phyloP scores from a whole-genome alignment of 2,329 filamentous ascomycete species.

The Calonectria pseudoreteaudii region DNA sequence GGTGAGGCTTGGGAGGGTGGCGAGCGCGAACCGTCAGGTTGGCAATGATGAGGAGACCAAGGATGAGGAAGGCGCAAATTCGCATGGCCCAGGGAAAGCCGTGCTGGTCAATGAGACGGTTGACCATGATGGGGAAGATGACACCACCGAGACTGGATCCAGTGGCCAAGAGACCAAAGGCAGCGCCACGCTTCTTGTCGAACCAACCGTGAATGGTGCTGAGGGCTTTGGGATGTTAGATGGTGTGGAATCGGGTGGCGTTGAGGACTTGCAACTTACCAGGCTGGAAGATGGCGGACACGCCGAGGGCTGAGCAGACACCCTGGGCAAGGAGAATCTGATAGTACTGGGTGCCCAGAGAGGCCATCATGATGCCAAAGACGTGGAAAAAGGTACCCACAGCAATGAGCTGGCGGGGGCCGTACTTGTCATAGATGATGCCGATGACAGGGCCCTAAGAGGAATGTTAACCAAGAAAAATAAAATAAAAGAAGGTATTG shows the following conservation, averaged over 20 bases:
- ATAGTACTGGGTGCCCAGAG: constrained; percentile 56
- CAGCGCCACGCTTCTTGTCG: constrained; percentile 47
- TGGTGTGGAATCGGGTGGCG: fast-evolving
- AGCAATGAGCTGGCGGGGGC: constrained; percentile 68
- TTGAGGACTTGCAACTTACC: constrained; percentile 28
- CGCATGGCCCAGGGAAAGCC: constrained; percentile 57
- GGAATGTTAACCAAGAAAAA: background rate
- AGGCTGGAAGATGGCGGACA: constrained; percentile 49
- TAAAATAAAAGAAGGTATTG: background rate
- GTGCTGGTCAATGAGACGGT: constrained; percentile 46
- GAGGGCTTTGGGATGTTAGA: constrained; percentile 34
- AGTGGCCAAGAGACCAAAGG: constrained; percentile 50
- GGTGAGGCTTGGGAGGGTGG: constrained; percentile 41
- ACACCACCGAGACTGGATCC: constrained; percentile 54
- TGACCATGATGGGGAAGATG: constrained; percentile 56
- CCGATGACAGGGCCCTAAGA: constrained; percentile 69
- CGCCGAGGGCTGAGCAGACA: constrained; percentile 50
- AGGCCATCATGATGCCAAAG: constrained; percentile 73
- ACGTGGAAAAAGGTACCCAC: constrained; percentile 67
- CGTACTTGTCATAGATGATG: constrained; percentile 71
- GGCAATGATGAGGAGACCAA: constrained; percentile 47
- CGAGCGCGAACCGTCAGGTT: constrained; percentile 46
- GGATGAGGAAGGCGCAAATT: constrained; percentile 52
- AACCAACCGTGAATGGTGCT: constrained; percentile 50
- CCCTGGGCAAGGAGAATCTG: constrained; percentile 56